Base-by-base conservation (phyloP, 352 stramenopile species). In the Globisporangium nunn region DNA sequence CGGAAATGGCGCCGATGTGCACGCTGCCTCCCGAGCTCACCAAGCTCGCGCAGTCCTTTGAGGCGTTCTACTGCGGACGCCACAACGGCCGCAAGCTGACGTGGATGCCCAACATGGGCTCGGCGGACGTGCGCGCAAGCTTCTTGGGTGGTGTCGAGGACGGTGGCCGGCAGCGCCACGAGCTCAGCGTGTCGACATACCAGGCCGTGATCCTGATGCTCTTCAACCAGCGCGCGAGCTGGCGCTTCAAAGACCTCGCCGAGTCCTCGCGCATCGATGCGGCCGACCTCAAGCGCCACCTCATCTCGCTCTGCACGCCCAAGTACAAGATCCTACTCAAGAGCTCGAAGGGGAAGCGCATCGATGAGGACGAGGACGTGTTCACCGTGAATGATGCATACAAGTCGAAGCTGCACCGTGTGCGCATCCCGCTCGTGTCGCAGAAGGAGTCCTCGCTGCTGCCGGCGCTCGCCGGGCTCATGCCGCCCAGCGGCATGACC, bases 301-400 rank as follows among this genome's bases (percentile, higher is more conserved):
- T 99, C 17, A 97, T 99, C 44, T 99, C 94, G 46, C 75, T 99
- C 8, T 98, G 93, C 64, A 99, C 96, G 14, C 93, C 96, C 2
- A 99, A 99, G 70, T 96, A 98, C 71, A 92, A 93, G 48, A 97
- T 99, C 61, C 72, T 99, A 40, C 71, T 86, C 56, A 99, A 99
- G 77, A 88, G 83, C n/a, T 97, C 91, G 30, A 98, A 98, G 77
- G 96, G 96, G 40, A 98, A 98, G 62, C 90, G 81, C 2, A 98
- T 99, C 46, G 91, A 94, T 29, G 89, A 95, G 37, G 90, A 98
- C 37, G 71, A 95, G 18, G 95, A 98, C 59, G 75, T 71, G 11
- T 99, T 99, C 62, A 88, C 79, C 0, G 90, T 99, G 64, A 98
- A 99, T 61, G 67, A 82, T 31, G 81, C 90, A 17, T 99, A 97